Percentiles rank a stretch among this genome's conserved stretches.
phyloP scores from a whole-genome alignment of 2,329 filamentous ascomycete species.

The Colletotrichum cuscutae region DNA sequence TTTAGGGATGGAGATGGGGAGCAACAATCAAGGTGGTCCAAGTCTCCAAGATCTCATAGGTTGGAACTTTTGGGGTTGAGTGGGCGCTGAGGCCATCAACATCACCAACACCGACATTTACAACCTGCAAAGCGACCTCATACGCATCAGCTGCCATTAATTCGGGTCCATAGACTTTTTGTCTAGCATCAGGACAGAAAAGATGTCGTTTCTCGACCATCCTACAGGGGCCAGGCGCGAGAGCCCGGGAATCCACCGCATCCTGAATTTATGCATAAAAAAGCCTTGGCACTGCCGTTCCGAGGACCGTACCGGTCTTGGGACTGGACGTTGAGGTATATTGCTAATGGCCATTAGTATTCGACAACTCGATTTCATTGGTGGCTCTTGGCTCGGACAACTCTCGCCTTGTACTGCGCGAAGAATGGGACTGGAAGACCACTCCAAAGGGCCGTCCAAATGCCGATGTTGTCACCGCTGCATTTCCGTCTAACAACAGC shows the following conservation, averaged over 20 bases:
- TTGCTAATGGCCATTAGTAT: not conserved
- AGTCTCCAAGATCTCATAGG: not conserved
- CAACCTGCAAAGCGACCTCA: not conserved
- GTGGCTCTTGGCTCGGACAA: not conserved
- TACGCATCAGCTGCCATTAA: not conserved
- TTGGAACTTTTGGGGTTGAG: too few relatives aligned
- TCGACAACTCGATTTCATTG: not conserved
- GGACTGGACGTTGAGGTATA: not conserved
- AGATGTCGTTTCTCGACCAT: not conserved
- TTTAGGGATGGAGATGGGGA: not conserved
- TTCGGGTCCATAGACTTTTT: not conserved
- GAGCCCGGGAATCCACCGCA: not conserved
- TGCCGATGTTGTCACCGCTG: not conserved
- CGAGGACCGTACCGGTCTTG: not conserved
- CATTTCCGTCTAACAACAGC: not conserved
- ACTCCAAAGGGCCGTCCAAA: not conserved
- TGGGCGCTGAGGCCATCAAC: not conserved
- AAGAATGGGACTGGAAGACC: not conserved
- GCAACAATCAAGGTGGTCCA: too few relatives aligned
- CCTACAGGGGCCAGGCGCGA: not conserved
- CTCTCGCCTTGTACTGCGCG: not conserved
- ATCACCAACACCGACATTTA: not conserved
- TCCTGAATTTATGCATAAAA: conserved; percentile 18
- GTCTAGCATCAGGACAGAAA: not conserved
- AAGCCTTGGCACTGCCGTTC: conserved; percentile 9